Evolutionary conservation across 768 basidiomycete species (phyloP), one percentile per base, ranked within the genome.

Genomic region (Termitomyces sp.): DNA sequence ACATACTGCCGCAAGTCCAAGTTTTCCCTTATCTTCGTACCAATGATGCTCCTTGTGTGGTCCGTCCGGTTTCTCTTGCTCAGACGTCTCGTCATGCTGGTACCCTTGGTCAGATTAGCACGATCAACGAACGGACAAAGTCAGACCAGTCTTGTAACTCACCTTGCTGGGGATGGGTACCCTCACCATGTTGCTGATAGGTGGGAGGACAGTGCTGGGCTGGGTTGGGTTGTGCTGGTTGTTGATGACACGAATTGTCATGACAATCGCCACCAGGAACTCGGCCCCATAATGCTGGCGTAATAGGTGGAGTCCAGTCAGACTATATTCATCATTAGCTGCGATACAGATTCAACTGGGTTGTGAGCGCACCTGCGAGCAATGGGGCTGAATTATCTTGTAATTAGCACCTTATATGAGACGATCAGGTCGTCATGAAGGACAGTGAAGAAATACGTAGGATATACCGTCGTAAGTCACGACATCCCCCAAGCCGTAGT

Each of bases 311-410:
- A 28, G 83, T 70, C 90, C 90, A 92, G 63, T 89, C 87, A 30
- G 75, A 62, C 87, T 32, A 32, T 91, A 54, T 23, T 5, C 16
- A 35, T 49, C n/a, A 54, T 48, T 18, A 50, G 57, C 20, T 26
- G 48, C 23, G 9, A 33, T 26, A n/a, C 36, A 14, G 44, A 16
- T 4, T 18, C 30, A 4, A 44, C 33, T 8, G 14, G 26, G 50
- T 43, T 46, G 32, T n/a, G 20, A 30, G 16, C 68, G 57, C 62
- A 83, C 88, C 79, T 89, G 86, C 33, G 89, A 88, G 55, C 67
- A 72, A 73, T 91, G 89, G 9, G 86, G 75, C 66, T 89, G 88
- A 63, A 90, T 82, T 71, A 86, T 86, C 71, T 83, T 85, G 77
- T 89, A 91, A 44, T 70, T 72, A 62, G 71, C 68, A 43, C 82